A percentile compares a stretch with the other conserved stretches of the same genome.
Evolutionary conservation across 1,139 yeast species (phyloP).

Genomic region (Suhomyces bokatorum): DNA sequence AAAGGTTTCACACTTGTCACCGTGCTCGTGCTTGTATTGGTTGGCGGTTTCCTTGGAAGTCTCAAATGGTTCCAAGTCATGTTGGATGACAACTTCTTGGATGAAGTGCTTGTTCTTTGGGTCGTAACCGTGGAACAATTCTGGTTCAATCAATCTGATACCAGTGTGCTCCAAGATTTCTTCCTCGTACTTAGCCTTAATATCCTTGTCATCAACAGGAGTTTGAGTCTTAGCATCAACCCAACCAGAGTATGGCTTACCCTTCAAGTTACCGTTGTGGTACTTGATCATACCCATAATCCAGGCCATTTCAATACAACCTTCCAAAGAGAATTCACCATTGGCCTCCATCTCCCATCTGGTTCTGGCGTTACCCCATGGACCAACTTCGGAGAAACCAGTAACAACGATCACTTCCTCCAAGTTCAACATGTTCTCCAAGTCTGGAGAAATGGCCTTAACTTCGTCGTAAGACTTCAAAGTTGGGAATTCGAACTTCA

Average conservation of each 20-base stretch:
- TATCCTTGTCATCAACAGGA: conserved; percentile 93
- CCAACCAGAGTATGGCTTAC: conserved; percentile 91
- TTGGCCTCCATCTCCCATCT: conserved; percentile 99
- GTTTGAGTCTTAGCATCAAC: conserved; percentile 89
- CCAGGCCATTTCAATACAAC: conserved; percentile 99
- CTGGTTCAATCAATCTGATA: conserved; percentile 95
- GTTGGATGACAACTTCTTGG: conserved; percentile 95
- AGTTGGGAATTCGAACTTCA: conserved; percentile 89
- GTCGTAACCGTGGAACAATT: conserved; percentile 88
- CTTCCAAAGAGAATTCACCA: conserved; percentile 97
- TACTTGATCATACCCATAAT: conserved; percentile 97
- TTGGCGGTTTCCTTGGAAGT: conserved; percentile 93
- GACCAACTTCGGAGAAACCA: conserved; percentile 98
- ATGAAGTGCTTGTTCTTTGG: conserved; percentile 90
- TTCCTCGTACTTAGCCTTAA: conserved; percentile 87
- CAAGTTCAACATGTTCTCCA: conserved; percentile 89
- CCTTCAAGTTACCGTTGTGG: conserved; percentile 90
- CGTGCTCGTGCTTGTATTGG: conserved; percentile 91
- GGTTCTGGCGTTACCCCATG: conserved; percentile 99
- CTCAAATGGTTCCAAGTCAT: conserved; percentile 94
- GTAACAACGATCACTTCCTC: conserved; percentile 92
- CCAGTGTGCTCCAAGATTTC: conserved; percentile 90
- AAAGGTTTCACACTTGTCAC: conserved; percentile 89
- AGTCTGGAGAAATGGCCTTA: conserved; percentile 67
- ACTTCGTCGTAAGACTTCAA: conserved; percentile 76